These are phyloP conservation scores for Elaeagnus macrophylla DNA, from an alignment of 306 rosid genomes.

Conservation along the genomic window DNA sequence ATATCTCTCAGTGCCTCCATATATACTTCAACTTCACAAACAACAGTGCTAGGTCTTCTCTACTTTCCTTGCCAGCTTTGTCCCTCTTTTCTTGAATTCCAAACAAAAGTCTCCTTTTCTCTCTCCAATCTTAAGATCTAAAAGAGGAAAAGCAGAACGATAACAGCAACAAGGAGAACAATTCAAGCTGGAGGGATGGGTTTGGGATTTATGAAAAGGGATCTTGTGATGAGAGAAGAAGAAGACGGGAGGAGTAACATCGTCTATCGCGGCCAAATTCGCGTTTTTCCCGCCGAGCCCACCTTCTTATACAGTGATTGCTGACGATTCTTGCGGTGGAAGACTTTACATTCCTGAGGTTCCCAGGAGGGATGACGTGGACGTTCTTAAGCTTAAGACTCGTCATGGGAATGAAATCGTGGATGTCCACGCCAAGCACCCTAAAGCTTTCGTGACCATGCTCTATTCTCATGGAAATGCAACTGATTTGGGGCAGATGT, in stretches of 20 bases:
- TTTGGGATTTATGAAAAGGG: conserved; percentile 30
- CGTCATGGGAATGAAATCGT: conserved; percentile 75
- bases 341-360: conserved; percentile 57
- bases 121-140: not conserved
- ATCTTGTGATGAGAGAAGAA: conserved; percentile 29
- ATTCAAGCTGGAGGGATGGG: not conserved
- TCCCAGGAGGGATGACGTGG: conserved; percentile 67
- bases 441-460: conserved; percentile 59
- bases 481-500: too few species aligned
- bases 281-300: conserved; percentile 94
- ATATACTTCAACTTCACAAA: too few species aligned
- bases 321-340: conserved; percentile 25
- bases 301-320: conserved; percentile 58
- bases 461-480: conserved; percentile 95
- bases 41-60: too few species aligned
- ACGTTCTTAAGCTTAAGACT: conserved; percentile 59
- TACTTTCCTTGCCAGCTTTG: not conserved
- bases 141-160: not conserved
- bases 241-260: conserved; percentile 86
- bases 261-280: conserved; percentile 92
- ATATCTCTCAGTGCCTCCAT: too few species aligned
- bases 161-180: not conserved
- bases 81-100: conserved; percentile 7
- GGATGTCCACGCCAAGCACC: conserved; percentile 68
- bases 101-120: not conserved